These are phyloP conservation scores for Aureobasidium sp. DNA, from an alignment of 2,329 filamentous ascomycete genomes.

Conservation along the genomic window DNA sequence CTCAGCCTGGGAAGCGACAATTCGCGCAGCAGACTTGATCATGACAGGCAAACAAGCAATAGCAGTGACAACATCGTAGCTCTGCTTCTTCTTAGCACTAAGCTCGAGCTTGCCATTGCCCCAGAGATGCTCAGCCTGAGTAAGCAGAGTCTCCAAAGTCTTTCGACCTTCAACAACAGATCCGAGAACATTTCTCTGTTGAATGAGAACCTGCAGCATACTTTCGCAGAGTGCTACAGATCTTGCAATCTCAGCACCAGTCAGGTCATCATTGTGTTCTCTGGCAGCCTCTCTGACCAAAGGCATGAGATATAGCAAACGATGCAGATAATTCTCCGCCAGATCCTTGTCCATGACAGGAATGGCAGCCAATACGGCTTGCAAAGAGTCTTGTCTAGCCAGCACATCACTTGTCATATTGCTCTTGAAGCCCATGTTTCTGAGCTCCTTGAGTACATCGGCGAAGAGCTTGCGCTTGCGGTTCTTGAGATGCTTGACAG, in stretches of 20 bases:
- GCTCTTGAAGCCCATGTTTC: constrained; percentile 81
- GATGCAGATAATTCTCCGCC: constrained; percentile 69
- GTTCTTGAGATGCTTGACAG: constrained; percentile 84
- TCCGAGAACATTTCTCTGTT: constrained; percentile 49
- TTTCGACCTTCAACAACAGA: constrained; percentile 11
- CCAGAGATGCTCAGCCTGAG: constrained; percentile 24
- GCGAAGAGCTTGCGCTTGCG: constrained; percentile 85
- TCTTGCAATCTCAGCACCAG: constrained; percentile 66
- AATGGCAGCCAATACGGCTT: constrained; percentile 56
- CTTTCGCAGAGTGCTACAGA: constrained; percentile 84
- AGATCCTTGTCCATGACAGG: constrained; percentile 25
- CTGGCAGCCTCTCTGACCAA: constrained; percentile 57
- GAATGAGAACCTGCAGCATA: constrained; percentile 57
- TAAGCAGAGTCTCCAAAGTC: constrained; percentile 31
- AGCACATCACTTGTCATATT: constrained; percentile 71
- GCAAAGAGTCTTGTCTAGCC: constrained; percentile 61
- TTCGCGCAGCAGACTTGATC: constrained; percentile 51
- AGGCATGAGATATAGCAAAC: constrained; percentile 64
- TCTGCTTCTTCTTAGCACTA: neutral
- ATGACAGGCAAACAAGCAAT: constrained; percentile 59
- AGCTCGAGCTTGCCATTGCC: neutral
- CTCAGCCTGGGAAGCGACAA: constrained; percentile 59
- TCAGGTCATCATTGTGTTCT: constrained; percentile 79
- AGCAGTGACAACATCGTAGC: constrained; percentile 17
- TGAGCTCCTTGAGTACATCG: constrained; percentile 73